Conservation (phyloP, 371 early-diverging fungal species). For the Apophysomyces trapeziformis region DNA sequence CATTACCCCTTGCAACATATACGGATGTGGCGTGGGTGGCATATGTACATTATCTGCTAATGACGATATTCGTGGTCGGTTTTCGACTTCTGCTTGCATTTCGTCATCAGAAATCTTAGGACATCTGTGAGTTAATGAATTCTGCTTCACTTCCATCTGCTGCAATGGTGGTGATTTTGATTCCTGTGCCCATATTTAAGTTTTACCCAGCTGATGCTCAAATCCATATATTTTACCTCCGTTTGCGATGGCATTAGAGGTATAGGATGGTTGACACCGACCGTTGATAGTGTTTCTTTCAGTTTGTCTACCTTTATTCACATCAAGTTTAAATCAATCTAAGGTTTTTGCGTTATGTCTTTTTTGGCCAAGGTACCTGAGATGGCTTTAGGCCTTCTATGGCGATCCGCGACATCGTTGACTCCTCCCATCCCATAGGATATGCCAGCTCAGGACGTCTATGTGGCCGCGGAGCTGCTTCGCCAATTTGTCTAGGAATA, state of each 20-base stretch:
- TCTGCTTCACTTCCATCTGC: not conserved
- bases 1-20: conserved; percentile 1
- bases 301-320: not conserved
- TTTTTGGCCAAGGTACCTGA: not conserved
- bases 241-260: not conserved
- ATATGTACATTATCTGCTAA: not conserved
- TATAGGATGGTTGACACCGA: not conserved
- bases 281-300: not conserved
- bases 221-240: not conserved
- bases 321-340: too few species aligned
- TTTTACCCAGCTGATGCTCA: not conserved
- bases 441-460: not conserved
- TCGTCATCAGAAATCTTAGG: too few species aligned
- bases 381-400: not conserved
- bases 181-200: not conserved
- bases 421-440: not conserved
- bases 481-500: conserved; percentile 1
- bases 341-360: not conserved
- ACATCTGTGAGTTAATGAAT: not conserved
- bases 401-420: not conserved
- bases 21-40: conserved; percentile 25
- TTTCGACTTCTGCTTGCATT: not conserved
- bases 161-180: not conserved
- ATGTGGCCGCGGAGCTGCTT: conserved; percentile 1
- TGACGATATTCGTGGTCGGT: not conserved